A percentile compares a stretch with the other conserved stretches of the same genome.
Evolutionary conservation across 2,329 filamentous ascomycete genomes (phyloP).

Genomic region (Fusarium kyushuense): DNA sequence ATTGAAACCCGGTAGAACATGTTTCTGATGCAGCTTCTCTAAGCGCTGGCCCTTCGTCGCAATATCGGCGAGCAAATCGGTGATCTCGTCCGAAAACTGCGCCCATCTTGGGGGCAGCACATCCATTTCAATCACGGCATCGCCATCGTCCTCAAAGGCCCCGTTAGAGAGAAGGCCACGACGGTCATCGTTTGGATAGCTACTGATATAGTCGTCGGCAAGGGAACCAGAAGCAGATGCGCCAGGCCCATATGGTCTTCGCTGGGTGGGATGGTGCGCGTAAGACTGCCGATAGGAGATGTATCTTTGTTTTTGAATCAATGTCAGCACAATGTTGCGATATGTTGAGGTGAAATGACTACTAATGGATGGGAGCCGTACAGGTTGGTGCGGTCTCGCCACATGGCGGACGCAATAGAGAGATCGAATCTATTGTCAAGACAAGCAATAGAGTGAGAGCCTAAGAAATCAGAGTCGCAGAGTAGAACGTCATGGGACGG

Average conservation of each 20-base stretch:
- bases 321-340: slow-evolving; percentile 15
- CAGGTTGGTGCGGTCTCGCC: slow-evolving; percentile 99
- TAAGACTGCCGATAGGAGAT: slow-evolving; percentile 99
- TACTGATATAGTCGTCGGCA: slow-evolving; percentile 68
- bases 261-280: slow-evolving; percentile 91
- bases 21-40: slow-evolving; percentile 95
- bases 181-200: slow-evolving; percentile 62
- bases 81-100: slow-evolving; percentile 93
- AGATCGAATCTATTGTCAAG: slow-evolving; percentile 47
- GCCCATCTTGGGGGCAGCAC: slow-evolving; percentile 94
- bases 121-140: slow-evolving; percentile 98
- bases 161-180: slow-evolving; percentile 86
- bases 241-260: slow-evolving; percentile 73
- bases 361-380: slow-evolving; percentile 56
- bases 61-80: slow-evolving; percentile 82
- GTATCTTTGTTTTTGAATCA: slow-evolving; percentile 70
- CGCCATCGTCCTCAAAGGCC: slow-evolving; percentile 86
- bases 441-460: slow-evolving; percentile 27
- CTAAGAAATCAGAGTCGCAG: slow-evolving; percentile 25
- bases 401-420: slow-evolving; percentile 78
- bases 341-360: slow-evolving; percentile 6
- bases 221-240: slow-evolving; percentile 67
- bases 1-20: slow-evolving; percentile 95
- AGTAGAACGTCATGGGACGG: slow-evolving; percentile 44
- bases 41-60: slow-evolving; percentile 85